A percentile compares a stretch with the other conserved stretches of the same genome.
Evolutionary conservation across 805 yeast genomes (phyloP).

Genomic region (Nakazawaea ernobii): DNA sequence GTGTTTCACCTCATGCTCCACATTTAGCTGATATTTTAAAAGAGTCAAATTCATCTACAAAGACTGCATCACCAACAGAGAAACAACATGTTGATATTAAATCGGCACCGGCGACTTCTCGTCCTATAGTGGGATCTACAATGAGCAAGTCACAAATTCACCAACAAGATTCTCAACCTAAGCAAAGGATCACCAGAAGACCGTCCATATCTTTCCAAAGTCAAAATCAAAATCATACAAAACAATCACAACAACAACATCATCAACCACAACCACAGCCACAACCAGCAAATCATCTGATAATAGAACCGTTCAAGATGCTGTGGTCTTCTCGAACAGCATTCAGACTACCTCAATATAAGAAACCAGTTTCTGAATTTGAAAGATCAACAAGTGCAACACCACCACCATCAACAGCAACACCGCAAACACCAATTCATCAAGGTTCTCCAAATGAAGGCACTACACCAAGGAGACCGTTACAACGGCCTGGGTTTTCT

Average conservation of each 20-base stretch:
- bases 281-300: background rate
- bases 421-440: background rate
- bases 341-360: conserved; percentile 25
- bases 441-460: background rate
- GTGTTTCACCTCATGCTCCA: background rate
- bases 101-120: too few relatives aligned
- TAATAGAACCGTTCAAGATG: conserved; percentile 7
- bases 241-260: conserved; percentile 6
- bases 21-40: background rate
- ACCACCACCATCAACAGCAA: background rate
- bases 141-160: background rate
- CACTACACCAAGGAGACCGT: background rate
- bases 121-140: too few relatives aligned
- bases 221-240: conserved; percentile 2
- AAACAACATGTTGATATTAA: too few relatives aligned
- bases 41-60: background rate
- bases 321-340: conserved; percentile 15
- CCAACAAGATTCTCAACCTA: conserved; percentile 6
- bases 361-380: conserved; percentile 18
- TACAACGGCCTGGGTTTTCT: conserved; percentile 8
- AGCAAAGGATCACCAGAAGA: background rate
- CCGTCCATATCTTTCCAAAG: background rate
- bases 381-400: background rate
- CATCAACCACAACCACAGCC: conserved; percentile 8
- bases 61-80: background rate